These are phyloP conservation scores for Plectosphaerella cucumerina DNA, from an alignment of 2,329 filamentous ascomycete genomes.

Conservation along the genomic window DNA sequence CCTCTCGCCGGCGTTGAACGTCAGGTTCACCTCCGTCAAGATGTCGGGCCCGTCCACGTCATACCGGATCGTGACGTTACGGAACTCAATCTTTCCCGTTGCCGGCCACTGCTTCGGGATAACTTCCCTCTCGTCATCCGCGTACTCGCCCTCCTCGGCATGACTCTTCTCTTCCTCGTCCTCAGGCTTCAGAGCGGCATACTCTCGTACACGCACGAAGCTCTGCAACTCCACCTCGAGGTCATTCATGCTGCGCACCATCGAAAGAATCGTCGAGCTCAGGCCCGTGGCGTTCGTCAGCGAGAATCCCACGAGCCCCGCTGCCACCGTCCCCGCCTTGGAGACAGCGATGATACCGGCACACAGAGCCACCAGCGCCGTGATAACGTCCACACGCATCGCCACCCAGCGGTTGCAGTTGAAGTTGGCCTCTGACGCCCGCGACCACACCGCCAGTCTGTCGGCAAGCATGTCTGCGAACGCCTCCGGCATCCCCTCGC, in stretches of 20 bases:
- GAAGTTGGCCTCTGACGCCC: conserved; percentile 43
- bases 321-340: conserved; percentile 39
- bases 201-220: conserved; percentile 46
- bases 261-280: conserved; percentile 44
- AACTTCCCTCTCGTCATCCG: conserved; percentile 29
- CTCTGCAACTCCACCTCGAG: conserved; percentile 54
- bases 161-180: conserved; percentile 36
- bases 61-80: conserved; percentile 47
- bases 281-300: conserved; percentile 52
- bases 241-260: conserved; percentile 52
- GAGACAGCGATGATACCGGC: conserved; percentile 50
- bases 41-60: conserved; percentile 41
- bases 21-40: conserved; percentile 44
- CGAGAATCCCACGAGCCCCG: conserved; percentile 53
- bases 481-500: conserved; percentile 33
- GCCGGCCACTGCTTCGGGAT: conserved; percentile 41
- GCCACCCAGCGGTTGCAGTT: conserved; percentile 57
- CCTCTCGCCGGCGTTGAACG: conserved; percentile 62
- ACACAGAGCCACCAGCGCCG: conserved; percentile 44
- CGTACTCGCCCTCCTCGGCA: conserved; percentile 32
- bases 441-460: conserved; percentile 42
- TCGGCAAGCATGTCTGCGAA: conserved; percentile 47
- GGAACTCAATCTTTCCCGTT: conserved; percentile 44
- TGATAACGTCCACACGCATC: conserved; percentile 50
- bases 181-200: conserved; percentile 40